A percentile compares a stretch with the other conserved stretches of the same genome.
phyloP scores from a whole-genome alignment of 2,329 filamentous ascomycete genomes.

The Ascochyta viciae-villosae region DNA sequence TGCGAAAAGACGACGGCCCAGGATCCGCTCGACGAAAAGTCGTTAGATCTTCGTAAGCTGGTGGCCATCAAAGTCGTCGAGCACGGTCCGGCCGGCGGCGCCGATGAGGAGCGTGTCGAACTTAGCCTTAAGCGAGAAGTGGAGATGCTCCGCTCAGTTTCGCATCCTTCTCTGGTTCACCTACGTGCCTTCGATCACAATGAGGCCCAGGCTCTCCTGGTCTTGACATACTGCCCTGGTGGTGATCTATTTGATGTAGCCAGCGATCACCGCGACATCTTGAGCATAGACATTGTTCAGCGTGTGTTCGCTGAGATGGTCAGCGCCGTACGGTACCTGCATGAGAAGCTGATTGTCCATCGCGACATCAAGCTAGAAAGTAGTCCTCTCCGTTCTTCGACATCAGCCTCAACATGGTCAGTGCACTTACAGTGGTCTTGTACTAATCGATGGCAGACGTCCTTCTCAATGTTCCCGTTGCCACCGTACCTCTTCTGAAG shows the following conservation, averaged over 20 bases:
- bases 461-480: conserved; percentile 80
- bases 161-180: conserved; percentile 88
- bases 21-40: conserved; percentile 54
- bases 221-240: conserved; percentile 90
- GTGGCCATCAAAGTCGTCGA: conserved; percentile 97
- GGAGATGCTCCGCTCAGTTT: conserved; percentile 87
- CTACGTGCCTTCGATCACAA: conserved; percentile 92
- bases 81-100: conserved; percentile 90
- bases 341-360: conserved; percentile 86
- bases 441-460: conserved; percentile 69
- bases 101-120: conserved; percentile 90
- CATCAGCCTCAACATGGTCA: conserved; percentile 23
- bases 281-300: conserved; percentile 74
- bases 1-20: conserved; percentile 65
- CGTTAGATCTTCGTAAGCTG: conserved; percentile 74
- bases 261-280: conserved; percentile 70
- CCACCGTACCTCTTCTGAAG: conserved; percentile 67
- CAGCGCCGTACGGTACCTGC: conserved; percentile 83
- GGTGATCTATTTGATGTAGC: conserved; percentile 95
- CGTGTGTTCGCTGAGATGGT: conserved; percentile 92
- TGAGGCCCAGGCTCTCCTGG: conserved; percentile 79
- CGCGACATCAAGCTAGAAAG: conserved; percentile 98
- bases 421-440: conserved; percentile 26
- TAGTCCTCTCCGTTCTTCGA: conserved; percentile 57
- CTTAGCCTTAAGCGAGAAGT: conserved; percentile 93